These are phyloP conservation scores for Neodidymelliopsis sp. DNA, from an alignment of 2,329 filamentous ascomycete genomes.

Conservation along the genomic window DNA sequence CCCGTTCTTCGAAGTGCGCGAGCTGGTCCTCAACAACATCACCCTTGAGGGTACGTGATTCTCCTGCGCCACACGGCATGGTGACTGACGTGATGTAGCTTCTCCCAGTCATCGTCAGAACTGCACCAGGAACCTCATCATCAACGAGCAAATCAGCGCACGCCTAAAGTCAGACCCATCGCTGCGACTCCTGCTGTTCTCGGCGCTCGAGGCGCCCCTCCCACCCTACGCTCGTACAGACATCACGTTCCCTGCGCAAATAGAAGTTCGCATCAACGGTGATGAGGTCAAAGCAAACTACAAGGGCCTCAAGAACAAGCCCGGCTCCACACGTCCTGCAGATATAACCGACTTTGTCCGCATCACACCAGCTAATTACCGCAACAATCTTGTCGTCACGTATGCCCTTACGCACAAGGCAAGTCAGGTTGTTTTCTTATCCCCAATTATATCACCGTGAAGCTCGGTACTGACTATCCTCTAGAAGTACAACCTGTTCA, in stretches of 20 bases:
- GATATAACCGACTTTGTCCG: slow-evolving; percentile 84
- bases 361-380: slow-evolving; percentile 70
- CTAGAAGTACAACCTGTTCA: slow-evolving; percentile 61
- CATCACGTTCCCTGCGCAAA: slow-evolving; percentile 88
- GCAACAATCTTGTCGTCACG: slow-evolving; percentile 82
- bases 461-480: slow-evolving; percentile 24
- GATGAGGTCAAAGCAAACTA: slow-evolving; percentile 92
- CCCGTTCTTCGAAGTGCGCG: slow-evolving; percentile 80
- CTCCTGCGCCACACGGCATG: slow-evolving; percentile 18
- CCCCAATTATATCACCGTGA: too few relatives aligned
- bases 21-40: slow-evolving; percentile 69
- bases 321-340: slow-evolving; percentile 90
- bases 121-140: slow-evolving; percentile 64
- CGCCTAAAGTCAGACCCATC: slow-evolving; percentile 67
- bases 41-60: slow-evolving; percentile 77
- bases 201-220: slow-evolving; percentile 65
- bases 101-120: slow-evolving; percentile 67
- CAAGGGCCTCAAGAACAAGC: slow-evolving; percentile 93
- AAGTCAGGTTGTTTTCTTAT: slow-evolving; percentile 47
- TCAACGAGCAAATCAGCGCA: slow-evolving; percentile 62
- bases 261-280: slow-evolving; percentile 89
- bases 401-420: slow-evolving; percentile 93
- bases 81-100: slow-evolving; percentile 50
- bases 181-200: slow-evolving; percentile 82
- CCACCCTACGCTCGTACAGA: slow-evolving; percentile 59